Percentiles rank a stretch among this genome's conserved stretches.
Conservation (phyloP, 306 rosid species). For the Cotoneaster glaucophyllus region DNA sequence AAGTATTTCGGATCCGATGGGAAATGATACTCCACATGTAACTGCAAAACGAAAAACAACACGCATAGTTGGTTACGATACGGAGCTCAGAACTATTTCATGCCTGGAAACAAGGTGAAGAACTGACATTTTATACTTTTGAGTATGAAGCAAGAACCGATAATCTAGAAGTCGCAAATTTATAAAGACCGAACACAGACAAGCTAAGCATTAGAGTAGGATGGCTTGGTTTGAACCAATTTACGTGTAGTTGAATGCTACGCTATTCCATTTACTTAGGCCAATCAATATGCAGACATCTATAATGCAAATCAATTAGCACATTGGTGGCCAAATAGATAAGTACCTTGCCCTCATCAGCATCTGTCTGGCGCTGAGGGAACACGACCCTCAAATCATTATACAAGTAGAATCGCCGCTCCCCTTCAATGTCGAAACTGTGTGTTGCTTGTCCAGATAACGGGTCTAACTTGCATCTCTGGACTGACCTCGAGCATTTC, state of each 20-base stretch:
- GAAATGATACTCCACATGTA: conserved; percentile 67
- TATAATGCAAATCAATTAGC: neutral
- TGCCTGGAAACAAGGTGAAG: neutral
- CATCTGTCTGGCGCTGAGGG: conserved; percentile 83
- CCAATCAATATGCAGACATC: neutral
- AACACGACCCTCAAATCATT: conserved; percentile 77
- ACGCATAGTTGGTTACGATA: neutral
- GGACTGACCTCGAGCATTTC: conserved; percentile 45
- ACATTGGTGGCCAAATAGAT: neutral
- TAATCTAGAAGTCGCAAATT: neutral
- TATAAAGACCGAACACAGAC: neutral
- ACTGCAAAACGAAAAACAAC: conserved; percentile 34
- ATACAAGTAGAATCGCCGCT: conserved; percentile 71
- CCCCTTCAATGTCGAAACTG: conserved; percentile 26
- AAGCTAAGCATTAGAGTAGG: no score
- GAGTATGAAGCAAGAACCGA: neutral
- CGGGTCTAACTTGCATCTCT: conserved; percentile 39
- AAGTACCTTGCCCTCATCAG: conserved; percentile 80
- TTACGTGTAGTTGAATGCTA: neutral
- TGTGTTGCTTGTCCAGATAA: conserved; percentile 28
- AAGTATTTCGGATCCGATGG: conserved; percentile 80
- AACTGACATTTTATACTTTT: neutral
- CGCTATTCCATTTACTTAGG: neutral
- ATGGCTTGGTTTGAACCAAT: neutral
- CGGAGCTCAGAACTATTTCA: neutral